Conservation (phyloP, 208 protist species). For the Paratrypanosoma confusum region DNA sequence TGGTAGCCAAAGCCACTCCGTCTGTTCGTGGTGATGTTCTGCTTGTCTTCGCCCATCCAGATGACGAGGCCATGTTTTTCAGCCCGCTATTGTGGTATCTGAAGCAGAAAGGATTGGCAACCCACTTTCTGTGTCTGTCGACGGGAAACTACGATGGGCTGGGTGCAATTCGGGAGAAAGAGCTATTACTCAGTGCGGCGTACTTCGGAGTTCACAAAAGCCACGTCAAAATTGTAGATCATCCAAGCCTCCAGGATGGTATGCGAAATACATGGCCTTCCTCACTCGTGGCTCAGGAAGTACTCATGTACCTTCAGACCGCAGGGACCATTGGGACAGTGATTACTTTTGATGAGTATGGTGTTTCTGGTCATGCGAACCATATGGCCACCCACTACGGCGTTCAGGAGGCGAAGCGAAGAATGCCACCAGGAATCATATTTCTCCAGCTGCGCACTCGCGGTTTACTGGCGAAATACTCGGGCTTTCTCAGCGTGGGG, state of each 20-base stretch:
- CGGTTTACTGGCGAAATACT: slow-evolving; percentile 52
- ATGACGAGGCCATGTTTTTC: slow-evolving; percentile 91
- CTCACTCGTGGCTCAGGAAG: slow-evolving; percentile 32
- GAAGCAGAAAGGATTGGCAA: slow-evolving; percentile 15
- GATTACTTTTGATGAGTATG: slow-evolving; percentile 92
- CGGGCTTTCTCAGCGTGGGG: slow-evolving; percentile 16
- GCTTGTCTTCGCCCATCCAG: slow-evolving; percentile 85
- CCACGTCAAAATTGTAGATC: slow-evolving; percentile 66
- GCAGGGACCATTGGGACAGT: slow-evolving; percentile 65
- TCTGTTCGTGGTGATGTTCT: slow-evolving; percentile 68
- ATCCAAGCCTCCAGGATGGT: slow-evolving; percentile 81
- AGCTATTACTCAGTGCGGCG: slow-evolving; percentile 77
- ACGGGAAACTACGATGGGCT: slow-evolving; percentile 79
- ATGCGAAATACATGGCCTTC: slow-evolving; percentile 56
- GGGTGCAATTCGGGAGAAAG: slow-evolving; percentile 64
- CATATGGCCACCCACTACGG: slow-evolving; percentile 89
- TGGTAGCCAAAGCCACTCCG: slow-evolving; percentile 27
- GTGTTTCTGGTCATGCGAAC: slow-evolving; percentile 93
- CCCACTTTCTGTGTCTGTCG: slow-evolving; percentile 91
- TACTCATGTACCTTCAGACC: slow-evolving; percentile 47
- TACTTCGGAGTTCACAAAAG: slow-evolving; percentile 49
- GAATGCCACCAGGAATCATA: slow-evolving; percentile 61
- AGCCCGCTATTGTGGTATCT: slow-evolving; percentile 54
- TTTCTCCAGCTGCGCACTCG: slow-evolving; percentile 57
- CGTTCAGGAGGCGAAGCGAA: slow-evolving; percentile 39